phyloP scores from a whole-genome alignment of 495 filamentous ascomycete genomes.

The Bryoglossum gracile region DNA sequence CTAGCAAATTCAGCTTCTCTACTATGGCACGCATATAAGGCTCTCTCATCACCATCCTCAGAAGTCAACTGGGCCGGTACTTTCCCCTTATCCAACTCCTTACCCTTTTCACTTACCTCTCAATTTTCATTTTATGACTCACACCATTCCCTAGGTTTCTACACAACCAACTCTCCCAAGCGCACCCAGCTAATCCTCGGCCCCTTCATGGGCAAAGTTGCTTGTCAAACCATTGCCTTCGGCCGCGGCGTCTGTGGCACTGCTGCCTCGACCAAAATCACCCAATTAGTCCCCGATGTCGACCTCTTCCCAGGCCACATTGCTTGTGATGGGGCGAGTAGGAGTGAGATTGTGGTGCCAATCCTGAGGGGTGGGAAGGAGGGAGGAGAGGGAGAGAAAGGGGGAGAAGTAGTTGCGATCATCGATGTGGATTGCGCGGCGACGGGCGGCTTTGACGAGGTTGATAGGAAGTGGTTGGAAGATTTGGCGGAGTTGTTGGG shows the following conservation, averaged over 20 bases:
- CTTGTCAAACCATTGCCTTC: constrained; percentile 78
- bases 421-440: constrained; percentile 83
- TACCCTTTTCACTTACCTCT: too few species aligned
- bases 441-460: constrained; percentile 64
- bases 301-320: constrained; percentile 79
- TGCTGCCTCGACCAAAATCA: constrained; percentile 55
- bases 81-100: too few species aligned
- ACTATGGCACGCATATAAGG: constrained; percentile 77
- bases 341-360: constrained; percentile 89
- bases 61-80: constrained; percentile 80
- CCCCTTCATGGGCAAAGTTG: constrained; percentile 82
- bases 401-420: constrained; percentile 81
- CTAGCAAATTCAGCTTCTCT: constrained; percentile 77
- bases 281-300: constrained; percentile 71
- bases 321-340: constrained; percentile 75
- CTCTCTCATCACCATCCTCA: constrained; percentile 64
- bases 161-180: constrained; percentile 60
- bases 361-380: constrained; percentile 44
- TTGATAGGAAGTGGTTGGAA: constrained; percentile 64
- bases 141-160: constrained; percentile 59
- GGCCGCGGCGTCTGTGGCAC: constrained; percentile 78
- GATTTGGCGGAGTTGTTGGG: constrained; percentile 58
- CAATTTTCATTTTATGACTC: too few species aligned
- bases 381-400: constrained; percentile 28
- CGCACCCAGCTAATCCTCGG: constrained; percentile 63